Evolutionary conservation across 2,329 filamentous ascomycete genomes (phyloP), one percentile per base, ranked within the genome.

Genomic region (Teratosphaeria destructans): DNA sequence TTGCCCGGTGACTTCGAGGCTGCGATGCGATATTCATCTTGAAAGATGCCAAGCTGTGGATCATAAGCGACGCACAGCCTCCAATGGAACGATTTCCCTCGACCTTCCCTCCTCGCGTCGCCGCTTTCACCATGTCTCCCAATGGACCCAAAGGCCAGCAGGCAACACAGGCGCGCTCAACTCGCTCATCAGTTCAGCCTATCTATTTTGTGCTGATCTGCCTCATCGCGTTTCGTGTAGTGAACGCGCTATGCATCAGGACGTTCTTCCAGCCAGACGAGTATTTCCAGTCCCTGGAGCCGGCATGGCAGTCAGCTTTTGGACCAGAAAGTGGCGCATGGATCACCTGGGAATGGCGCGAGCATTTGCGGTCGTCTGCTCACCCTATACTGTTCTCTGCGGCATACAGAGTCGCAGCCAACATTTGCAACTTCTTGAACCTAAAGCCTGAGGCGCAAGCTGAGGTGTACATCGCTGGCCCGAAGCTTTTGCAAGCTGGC

Each of bases 181-280:
- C 5, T 5, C 19, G n/a, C 2, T 6, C 43, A 23, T 11, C n/a
- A 5, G 5, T 3, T 23, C 43, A 49, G 19, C 3, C 43, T 19
- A 4, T 23, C 3, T 19, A 8, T n/a, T 54, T 8, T 19, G 55
- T 71, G 27, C 65, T 74, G 19, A 39, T 62, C 58, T 61, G 65
- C 6, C 64, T 84, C 56, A 66, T 96, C 65, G 79, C 83, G 49
- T 82, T 95, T 63, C 89, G 94, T 58, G 81, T 93, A 64, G 73
- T 89, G 72, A 96, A 96, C 76, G 86, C 90, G 35, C 79, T 94
- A 67, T 84, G 81, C 63, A 79, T 95, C 60, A 80, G 83, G 65
- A 97, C 94, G 23, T 99, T 96, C 74, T 99, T 99, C 77, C 94
- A 99, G 74, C 94, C 94, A 32, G 94, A 99, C 77, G 94, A 99